phyloP scores from a whole-genome alignment of 805 yeast species.

The Starmerella bombicola region DNA sequence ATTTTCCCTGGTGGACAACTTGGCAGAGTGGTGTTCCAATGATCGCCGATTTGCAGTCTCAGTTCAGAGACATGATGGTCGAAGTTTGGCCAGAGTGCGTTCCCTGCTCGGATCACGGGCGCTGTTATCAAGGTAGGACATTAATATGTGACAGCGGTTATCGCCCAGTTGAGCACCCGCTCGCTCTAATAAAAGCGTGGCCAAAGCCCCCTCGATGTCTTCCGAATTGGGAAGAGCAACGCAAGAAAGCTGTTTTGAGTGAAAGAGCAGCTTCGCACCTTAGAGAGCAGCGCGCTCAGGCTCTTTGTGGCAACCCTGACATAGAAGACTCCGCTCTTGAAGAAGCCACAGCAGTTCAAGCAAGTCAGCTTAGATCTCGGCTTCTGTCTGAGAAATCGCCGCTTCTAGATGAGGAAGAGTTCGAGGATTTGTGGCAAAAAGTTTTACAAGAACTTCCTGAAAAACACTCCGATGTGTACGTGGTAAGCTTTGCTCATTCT shows the following conservation, averaged over 20 bases:
- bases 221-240: slow-evolving; percentile 60
- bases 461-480: slow-evolving; percentile 36
- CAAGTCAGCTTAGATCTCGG: slow-evolving; percentile 23
- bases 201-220: slow-evolving; percentile 57
- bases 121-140: slow-evolving; percentile 49
- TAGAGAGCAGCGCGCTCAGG: slow-evolving; percentile 54
- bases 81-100: slow-evolving; percentile 36
- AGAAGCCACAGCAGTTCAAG: slow-evolving; percentile 29
- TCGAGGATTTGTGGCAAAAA: slow-evolving; percentile 60
- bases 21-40: slow-evolving; percentile 4
- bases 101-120: slow-evolving; percentile 70
- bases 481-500: slow-evolving; percentile 39
- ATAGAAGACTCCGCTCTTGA: slow-evolving; percentile 25
- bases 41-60: slow-evolving; percentile 5
- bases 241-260: slow-evolving; percentile 51
- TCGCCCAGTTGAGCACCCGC: slow-evolving; percentile 40
- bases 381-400: slow-evolving; percentile 22
- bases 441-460: slow-evolving; percentile 45
- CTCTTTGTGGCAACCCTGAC: slow-evolving; percentile 37
- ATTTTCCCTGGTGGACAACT: slow-evolving; percentile 16
- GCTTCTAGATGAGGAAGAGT: slow-evolving; percentile 40
- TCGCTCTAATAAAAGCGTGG: slow-evolving; percentile 42
- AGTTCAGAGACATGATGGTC: slow-evolving; percentile 14
- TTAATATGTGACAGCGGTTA: slow-evolving; percentile 63
- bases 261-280: slow-evolving; percentile 54